Conservation (phyloP, 78 protist genomes). For the Polysphondylium violaceum region DNA sequence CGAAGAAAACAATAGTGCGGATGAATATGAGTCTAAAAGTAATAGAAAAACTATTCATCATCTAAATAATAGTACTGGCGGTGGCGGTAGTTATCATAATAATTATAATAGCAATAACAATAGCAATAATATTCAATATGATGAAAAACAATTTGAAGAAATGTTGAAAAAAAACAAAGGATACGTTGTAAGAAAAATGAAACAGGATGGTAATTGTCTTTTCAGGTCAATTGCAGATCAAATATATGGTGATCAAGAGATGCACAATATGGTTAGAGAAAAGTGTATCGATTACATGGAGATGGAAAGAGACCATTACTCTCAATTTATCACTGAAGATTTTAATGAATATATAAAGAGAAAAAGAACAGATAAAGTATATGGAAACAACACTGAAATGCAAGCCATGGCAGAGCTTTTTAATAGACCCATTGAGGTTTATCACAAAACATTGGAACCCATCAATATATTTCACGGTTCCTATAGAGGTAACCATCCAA, state of each 20-base stretch:
- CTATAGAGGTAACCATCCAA: constrained; percentile 61
- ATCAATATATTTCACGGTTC: constrained; percentile 78
- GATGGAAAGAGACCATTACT: constrained; percentile 82
- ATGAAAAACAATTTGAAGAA: constrained; percentile 67
- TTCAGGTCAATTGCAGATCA: constrained; percentile 85
- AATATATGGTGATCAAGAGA: constrained; percentile 86
- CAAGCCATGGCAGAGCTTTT: constrained; percentile 87
- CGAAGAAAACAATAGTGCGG: constrained; percentile 77
- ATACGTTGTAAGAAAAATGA: constrained; percentile 64
- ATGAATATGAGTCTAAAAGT: constrained; percentile 49
- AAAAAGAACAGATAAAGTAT: constrained; percentile 58
- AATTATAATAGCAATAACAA: not conserved
- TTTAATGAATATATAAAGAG: constrained; percentile 74
- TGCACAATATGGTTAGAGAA: constrained; percentile 83
- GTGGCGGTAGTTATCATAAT: too few species aligned
- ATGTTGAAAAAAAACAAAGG: constrained; percentile 65
- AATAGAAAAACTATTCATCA: not conserved
- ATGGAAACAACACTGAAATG: constrained; percentile 87
- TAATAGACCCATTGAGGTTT: constrained; percentile 85
- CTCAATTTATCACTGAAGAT: constrained; percentile 86
- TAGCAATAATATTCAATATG: not conserved
- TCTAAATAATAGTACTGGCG: constrained; percentile 6
- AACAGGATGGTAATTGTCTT: constrained; percentile 87
- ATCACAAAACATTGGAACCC: constrained; percentile 65
- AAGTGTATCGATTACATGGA: constrained; percentile 80